Evolutionary conservation across 2,329 filamentous ascomycete genomes (phyloP).

Genomic region (Sclerotinia glacialis): DNA sequence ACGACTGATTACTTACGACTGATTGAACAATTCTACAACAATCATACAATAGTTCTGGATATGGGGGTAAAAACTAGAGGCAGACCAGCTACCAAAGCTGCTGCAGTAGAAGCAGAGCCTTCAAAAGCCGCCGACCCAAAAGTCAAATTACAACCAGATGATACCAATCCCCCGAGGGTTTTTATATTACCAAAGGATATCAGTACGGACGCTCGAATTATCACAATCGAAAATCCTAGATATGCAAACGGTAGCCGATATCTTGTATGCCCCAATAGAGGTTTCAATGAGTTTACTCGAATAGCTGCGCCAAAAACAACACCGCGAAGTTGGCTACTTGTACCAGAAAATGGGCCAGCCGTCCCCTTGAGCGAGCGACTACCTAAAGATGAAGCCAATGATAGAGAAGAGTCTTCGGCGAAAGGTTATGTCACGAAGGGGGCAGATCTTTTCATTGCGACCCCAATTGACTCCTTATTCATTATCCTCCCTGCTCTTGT

Average conservation of each 20-base stretch:
- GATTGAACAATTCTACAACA: background rate
- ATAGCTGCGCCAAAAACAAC: constrained; percentile 52
- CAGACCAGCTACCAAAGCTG: constrained; percentile 32
- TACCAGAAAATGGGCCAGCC: constrained; percentile 20
- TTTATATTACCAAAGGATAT: constrained; percentile 60
- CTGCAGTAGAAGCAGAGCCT: constrained; percentile 22
- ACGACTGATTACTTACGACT: background rate
- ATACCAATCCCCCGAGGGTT: constrained; percentile 50
- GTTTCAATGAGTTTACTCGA: constrained; percentile 64
- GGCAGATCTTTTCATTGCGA: constrained; percentile 79
- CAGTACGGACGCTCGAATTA: constrained; percentile 53
- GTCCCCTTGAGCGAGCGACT: constrained; percentile 27
- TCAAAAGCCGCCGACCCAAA: constrained; percentile 36
- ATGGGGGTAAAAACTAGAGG: constrained; percentile 36
- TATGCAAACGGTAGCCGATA: constrained; percentile 55
- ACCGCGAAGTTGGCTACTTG: constrained; percentile 62
- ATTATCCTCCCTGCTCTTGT: constrained; percentile 71
- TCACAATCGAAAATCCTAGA: constrained; percentile 60
- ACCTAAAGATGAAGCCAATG: constrained; percentile 25
- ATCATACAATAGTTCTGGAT: background rate
- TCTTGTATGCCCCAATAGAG: constrained; percentile 58
- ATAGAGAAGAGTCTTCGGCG: constrained; percentile 26
- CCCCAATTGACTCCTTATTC: constrained; percentile 80
- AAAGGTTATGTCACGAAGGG: constrained; percentile 59
- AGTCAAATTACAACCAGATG: constrained; percentile 36